These are phyloP conservation scores for Amphibolis antarctica DNA, from an alignment of 106 monocot genomes.

Conservation along the genomic window DNA sequence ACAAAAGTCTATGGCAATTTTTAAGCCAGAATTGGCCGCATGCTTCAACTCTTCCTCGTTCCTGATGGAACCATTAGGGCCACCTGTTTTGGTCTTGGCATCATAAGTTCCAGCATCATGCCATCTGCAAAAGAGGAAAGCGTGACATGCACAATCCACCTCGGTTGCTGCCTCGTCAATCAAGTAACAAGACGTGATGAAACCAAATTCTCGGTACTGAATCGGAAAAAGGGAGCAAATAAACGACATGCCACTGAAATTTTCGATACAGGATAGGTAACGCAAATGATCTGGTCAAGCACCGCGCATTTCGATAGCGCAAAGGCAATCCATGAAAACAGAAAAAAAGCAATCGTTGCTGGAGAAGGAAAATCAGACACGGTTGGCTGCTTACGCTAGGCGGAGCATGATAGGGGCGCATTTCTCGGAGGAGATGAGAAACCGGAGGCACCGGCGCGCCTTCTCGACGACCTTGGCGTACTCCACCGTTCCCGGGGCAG, in stretches of 20 bases:
- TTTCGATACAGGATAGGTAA: no score
- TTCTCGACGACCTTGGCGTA: constrained; percentile 24
- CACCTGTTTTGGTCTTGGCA: constrained; percentile 27
- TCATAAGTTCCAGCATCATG: constrained; percentile 41
- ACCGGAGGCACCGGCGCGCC: constrained; percentile 20
- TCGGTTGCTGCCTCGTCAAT: neutral
- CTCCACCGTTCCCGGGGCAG: neutral
- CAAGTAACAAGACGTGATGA: neutral
- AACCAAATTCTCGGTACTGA: neutral
- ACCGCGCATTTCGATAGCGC: no score
- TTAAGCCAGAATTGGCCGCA: constrained; percentile 22
- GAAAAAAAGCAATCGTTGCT: neutral
- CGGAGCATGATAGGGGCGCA: constrained; percentile 29
- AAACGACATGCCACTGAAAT: neutral
- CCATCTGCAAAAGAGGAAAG: constrained; percentile 12
- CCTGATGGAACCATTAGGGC: constrained; percentile 33
- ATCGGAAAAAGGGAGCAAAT: neutral
- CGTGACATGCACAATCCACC: neutral
- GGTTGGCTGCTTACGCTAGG: constrained; percentile 7
- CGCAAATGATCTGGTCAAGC: no score
- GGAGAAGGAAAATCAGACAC: neutral
- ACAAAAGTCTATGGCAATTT: constrained; percentile 24
- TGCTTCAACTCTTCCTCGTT: constrained; percentile 19
- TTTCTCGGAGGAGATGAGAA: constrained; percentile 17
- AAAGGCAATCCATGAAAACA: no score